Conservation (phyloP, 768 basidiomycete genomes). For the Mrakia blollopis region DNA sequence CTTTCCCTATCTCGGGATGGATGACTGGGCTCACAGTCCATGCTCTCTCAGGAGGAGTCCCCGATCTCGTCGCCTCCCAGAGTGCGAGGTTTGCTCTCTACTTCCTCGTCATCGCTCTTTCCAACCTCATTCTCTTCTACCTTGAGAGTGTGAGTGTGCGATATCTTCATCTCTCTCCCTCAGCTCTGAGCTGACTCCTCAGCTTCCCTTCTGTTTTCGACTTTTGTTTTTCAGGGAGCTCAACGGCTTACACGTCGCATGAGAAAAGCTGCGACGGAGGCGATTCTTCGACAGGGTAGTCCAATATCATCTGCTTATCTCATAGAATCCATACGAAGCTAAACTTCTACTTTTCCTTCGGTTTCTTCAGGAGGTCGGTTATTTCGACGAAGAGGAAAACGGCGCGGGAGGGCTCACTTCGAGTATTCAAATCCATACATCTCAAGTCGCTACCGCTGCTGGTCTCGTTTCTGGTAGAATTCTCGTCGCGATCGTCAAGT, state of each 20-base stretch:
- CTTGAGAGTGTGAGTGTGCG: conserved; percentile 33
- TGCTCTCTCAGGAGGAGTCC: conserved; percentile 34
- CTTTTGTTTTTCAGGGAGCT: conserved; percentile 11
- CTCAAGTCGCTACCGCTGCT: conserved; percentile 37
- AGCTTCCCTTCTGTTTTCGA: no score
- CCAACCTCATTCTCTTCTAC: conserved; percentile 31
- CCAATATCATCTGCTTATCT: background rate
- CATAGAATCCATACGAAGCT: background rate
- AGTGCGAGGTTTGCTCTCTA: conserved; percentile 38
- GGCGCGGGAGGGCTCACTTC: conserved; percentile 40
- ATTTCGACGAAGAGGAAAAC: conserved; percentile 39
- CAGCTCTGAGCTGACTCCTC: background rate
- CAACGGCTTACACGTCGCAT: conserved; percentile 25
- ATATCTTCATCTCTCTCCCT: background rate
- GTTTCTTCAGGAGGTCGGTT: conserved; percentile 40
- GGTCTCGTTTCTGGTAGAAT: conserved; percentile 40
- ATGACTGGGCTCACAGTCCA: conserved; percentile 38
- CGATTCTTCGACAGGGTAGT: conserved; percentile 37
- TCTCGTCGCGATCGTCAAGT: conserved; percentile 26
- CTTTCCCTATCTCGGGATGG: conserved; percentile 39
- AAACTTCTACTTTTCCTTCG: background rate
- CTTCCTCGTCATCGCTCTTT: conserved; percentile 41
- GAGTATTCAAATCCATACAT: conserved; percentile 35
- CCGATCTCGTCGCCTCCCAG: conserved; percentile 26
- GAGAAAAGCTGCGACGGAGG: conserved; percentile 29